Evolutionary conservation across 2,329 filamentous ascomycete species (phyloP).

Genomic region (Aspergillus puulaauensis): DNA sequence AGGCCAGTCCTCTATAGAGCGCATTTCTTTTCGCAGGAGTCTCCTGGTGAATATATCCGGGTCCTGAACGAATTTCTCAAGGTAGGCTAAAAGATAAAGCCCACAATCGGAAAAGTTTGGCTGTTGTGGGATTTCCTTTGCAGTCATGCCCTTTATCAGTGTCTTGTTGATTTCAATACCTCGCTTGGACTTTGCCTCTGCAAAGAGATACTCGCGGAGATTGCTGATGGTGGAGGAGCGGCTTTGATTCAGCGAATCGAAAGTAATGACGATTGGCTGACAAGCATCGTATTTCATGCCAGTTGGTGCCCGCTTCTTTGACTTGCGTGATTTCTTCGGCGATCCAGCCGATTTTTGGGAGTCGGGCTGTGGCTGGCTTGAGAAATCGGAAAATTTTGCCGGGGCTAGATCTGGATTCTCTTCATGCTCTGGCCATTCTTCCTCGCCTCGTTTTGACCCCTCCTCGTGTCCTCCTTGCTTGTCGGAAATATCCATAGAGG

Average conservation of each 20-base stretch:
- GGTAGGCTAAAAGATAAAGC: constrained; percentile 79
- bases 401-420: constrained; percentile 22
- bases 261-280: constrained; percentile 73
- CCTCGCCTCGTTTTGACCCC: constrained; percentile 5
- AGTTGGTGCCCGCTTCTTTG: constrained; percentile 28
- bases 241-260: constrained; percentile 75
- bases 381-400: constrained; percentile 17
- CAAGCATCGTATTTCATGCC: constrained; percentile 47
- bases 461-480: constrained; percentile 1
- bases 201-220: constrained; percentile 73
- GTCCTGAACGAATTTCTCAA: constrained; percentile 74
- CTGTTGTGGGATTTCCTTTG: constrained; percentile 74
- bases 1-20: constrained; percentile 56
- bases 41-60: constrained; percentile 69
- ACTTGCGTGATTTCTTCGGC: constrained; percentile 17
- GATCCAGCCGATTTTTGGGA: constrained; percentile 11
- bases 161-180: constrained; percentile 47
- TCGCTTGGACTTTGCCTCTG: constrained; percentile 69
- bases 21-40: constrained; percentile 65
- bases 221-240: constrained; percentile 65
- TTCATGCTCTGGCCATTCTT: constrained; percentile 33
- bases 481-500: constrained; percentile 31
- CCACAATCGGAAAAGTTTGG: constrained; percentile 87
- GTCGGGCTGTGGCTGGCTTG: constrained; percentile 12
- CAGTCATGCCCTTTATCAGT: constrained; percentile 62